phyloP scores from a whole-genome alignment of 2,329 filamentous ascomycete genomes.

The Pseudogymnoascus sp. region DNA sequence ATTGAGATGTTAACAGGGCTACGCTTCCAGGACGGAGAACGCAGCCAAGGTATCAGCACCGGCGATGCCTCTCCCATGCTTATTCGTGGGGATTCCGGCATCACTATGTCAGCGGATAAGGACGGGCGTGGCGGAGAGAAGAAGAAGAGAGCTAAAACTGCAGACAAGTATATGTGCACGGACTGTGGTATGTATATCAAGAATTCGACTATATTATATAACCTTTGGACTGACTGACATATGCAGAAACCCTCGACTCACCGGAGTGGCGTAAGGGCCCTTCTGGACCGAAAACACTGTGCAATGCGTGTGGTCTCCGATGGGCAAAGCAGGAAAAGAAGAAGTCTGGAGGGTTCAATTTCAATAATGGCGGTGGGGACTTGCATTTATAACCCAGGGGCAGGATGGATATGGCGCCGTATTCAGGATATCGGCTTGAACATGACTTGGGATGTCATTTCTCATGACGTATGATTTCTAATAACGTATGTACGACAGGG shows the following conservation, averaged over 20 bases:
- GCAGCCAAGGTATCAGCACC: constrained; percentile 79
- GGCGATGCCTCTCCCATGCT: constrained; percentile 73
- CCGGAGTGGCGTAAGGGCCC: constrained; percentile 96
- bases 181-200: constrained; percentile 63
- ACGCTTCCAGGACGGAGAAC: constrained; percentile 79
- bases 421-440: not conserved
- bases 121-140: constrained; percentile 67
- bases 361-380: not conserved
- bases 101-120: constrained; percentile 73
- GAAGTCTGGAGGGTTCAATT: constrained; percentile 19
- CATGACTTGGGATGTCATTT: not conserved
- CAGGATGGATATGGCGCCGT: not conserved
- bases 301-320: constrained; percentile 81
- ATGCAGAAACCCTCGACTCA: constrained; percentile 69
- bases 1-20: constrained; percentile 92
- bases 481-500: not conserved
- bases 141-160: constrained; percentile 75
- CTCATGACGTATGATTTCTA: not conserved
- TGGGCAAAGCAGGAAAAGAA: constrained; percentile 83
- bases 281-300: constrained; percentile 85
- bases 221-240: constrained; percentile 1
- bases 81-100: constrained; percentile 78
- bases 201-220: not conserved
- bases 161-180: constrained; percentile 88
- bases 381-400: not conserved